Base-by-base conservation (phyloP, 1,284 basidiomycete species). In the Entoloma clypeatum region DNA sequence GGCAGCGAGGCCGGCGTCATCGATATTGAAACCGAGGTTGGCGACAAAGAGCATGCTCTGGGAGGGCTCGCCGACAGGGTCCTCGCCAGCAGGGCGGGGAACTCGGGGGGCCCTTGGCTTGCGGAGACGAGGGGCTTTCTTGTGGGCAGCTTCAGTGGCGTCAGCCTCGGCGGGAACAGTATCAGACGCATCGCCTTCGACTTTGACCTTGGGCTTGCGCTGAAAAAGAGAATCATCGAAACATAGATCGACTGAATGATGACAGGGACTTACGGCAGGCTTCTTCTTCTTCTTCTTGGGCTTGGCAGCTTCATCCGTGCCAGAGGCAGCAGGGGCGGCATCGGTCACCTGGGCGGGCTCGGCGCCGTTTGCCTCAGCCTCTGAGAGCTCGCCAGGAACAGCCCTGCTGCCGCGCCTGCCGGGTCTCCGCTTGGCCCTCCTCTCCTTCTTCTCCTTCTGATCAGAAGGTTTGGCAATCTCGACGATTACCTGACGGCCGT, bases 11-110 rank as follows among this genome's bases (percentile, higher is more conserved):
- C 71, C 80, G 25, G 74, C 82, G 56, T 96, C 92, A 46, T 91
- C 88, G 49, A 95, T 77, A 59, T 70, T 82, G 78, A 94, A 96
- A 26, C 91, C 87, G 43, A 96, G 87, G 72, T 96, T 96, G 65
- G 92, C 92, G 49, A 96, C 92, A 56, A 96, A 96, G 50, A 96
- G 71, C 64, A 90, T 82, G 49, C 75, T 87, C 77, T 89, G 83
- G 58, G 83, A 87, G 26, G 79, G 85, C 59, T 87, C 85, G 53
- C 89, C 89, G 44, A 71, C 70, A 23, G 88, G 86, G 44, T 84
- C 82, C 63, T 87, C 81, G 43, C 85, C 86, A 23, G 72, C 75
- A 26, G 81, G 72, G 54, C 85, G 86, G 41, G 69, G 63, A 36
- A 74, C 59, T 41, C 79, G 81, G 35, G 74, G 71, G 13, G 68